Conservation (phyloP, 176 grass and related monocot species). For the Raddia distichophylla region DNA sequence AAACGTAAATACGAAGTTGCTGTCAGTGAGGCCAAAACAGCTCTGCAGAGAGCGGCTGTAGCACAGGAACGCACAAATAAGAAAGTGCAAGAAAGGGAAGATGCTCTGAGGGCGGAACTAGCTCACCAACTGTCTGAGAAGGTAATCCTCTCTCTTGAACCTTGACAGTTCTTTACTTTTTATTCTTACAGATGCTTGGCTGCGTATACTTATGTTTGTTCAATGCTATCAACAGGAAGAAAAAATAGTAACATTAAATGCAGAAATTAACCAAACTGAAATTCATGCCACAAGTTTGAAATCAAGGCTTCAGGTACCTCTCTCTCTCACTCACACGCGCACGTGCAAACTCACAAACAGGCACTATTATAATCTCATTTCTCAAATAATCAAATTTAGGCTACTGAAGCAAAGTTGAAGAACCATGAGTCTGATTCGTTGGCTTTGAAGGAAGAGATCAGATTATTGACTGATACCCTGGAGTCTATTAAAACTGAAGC, state of each 20-base stretch:
- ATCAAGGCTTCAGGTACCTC: constrained; percentile 69
- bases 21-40: constrained; percentile 73
- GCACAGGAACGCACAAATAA: constrained; percentile 93
- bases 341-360: neutral
- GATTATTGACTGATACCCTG: constrained; percentile 58
- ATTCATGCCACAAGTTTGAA: constrained; percentile 70
- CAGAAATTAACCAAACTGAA: constrained; percentile 79
- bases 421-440: constrained; percentile 63
- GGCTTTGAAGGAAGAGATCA: constrained; percentile 87
- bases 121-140: constrained; percentile 79
- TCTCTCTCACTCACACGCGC: neutral
- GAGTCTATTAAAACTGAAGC: constrained; percentile 72
- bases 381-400: constrained; percentile 49
- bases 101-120: constrained; percentile 75
- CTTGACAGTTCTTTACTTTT: constrained; percentile 7
- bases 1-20: constrained; percentile 91
- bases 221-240: constrained; percentile 68
- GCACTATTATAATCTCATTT: constrained; percentile 3
- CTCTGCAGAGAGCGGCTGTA: constrained; percentile 86
- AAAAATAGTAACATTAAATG: constrained; percentile 71
- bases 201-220: constrained; percentile 28
- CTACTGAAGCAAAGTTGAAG: constrained; percentile 74
- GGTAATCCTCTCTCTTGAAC: constrained; percentile 45
- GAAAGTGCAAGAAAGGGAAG: constrained; percentile 96
- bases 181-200: neutral